Evolutionary conservation across 371 early-diverging fungal species (phyloP), one percentile per base, ranked within the genome.

Genomic region (Choanephora cucurbitarum): DNA sequence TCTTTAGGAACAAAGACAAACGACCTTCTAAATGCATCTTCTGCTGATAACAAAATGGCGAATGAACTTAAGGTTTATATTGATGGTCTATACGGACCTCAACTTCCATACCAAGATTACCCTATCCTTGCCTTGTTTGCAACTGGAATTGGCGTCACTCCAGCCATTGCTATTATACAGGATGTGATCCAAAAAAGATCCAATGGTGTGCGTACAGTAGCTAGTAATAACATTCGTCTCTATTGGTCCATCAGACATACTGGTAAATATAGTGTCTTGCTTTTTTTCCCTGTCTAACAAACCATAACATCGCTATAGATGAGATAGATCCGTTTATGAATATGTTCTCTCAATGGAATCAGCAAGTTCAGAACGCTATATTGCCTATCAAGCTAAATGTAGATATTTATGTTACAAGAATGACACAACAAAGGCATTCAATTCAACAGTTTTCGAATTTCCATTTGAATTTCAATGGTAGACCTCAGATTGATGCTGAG

Each of bases 1-100:
- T 67, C 67, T 11, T 58, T 77, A 21, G 77, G 77, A 17, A 58
- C 54, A 1, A 65, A 70, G 19, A 73, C 77, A 5, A 44, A 47
- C 9, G 52, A 57, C 24, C 22, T 71, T 13, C 37, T 67, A 5
- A 23, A 55, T 5, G 23, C 49, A 11, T 52, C 57, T 9, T n/a
- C 32, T 13, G 39, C 33, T 24, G 34, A 57, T 10, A 41, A 31
- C 11, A 28, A 28, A 15, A 31, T n/a, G 17, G 28, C 45, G 18
- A 54, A 62, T 18, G 52, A 58, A 4, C 18, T 77, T 11, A 39
- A 49, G 13, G 46, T 77, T 19, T 57, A 60, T n/a, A 63, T 77
- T 1, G 77, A 77, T 60, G 77, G 77, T 44, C 71, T 67, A 3
- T 77, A 67, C 64, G 77, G 77, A 18, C 67, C 77, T 14, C 61